Base-by-base conservation (phyloP, 495 filamentous ascomycete species). In the Talaromyces thailandensis region DNA sequence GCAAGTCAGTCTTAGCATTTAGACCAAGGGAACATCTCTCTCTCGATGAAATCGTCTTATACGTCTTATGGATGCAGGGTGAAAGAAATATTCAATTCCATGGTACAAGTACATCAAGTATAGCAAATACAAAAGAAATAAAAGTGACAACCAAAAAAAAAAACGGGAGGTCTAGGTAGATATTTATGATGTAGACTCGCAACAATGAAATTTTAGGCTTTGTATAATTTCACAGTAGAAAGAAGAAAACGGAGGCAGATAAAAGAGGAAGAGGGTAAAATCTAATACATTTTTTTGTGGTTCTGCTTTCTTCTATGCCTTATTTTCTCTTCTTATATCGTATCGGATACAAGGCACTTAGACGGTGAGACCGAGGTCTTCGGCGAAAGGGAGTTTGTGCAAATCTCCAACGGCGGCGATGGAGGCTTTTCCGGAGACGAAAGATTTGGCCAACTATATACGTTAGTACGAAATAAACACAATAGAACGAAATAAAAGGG, bases 341-440 rank as follows among this genome's bases (percentile, higher is more conserved):
- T 25, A 55, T 16, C 24, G 24, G 26, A 3, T 26, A 55, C 23
- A 55, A 32, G 35, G 26, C n/a, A 57, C 24, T 82, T 93, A 98
- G 81, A 96, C 90, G 73, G 88, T 91, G 73, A 99, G 82, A 45
- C 93, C 94, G 69, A 99, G 79, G 67, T 98, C 93, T 79, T 93
- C 91, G 60, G 90, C 93, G 72, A 87, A 98, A 24, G 95, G 94
- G 66, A 99, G 82, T 68, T 89, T 80, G 76, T 88, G 84, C 62
- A 98, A 79, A 70, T 99, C 93, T 66, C 94, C 92, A 60, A 96
- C 92, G 56, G 89, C 81, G 59, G 89, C 86, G 62, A 96, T 87
- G 40, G 91, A 87, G 28, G 93, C 92, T 82, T 93, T 98, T 74
- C 86, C 86, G 40, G 91, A 86, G 58, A 98, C 81, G 69, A 96